Conservation (phyloP, 2,329 filamentous ascomycete species). For the Daldinia sp. region DNA sequence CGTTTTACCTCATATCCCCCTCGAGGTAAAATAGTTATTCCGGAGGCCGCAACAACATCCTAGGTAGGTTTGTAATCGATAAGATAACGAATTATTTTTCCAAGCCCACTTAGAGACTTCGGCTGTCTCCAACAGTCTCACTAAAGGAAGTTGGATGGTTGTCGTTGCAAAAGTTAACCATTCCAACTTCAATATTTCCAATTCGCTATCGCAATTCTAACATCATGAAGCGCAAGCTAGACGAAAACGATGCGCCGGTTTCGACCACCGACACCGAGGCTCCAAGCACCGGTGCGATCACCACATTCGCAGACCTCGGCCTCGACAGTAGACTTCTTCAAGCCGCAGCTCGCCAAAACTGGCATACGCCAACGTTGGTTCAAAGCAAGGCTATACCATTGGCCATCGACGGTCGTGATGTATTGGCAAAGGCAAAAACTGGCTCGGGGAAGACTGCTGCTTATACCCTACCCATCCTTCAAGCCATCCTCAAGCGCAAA, state of each 20-base stretch:
- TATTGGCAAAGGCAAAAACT: slow-evolving; percentile 91
- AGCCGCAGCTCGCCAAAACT: slow-evolving; percentile 84
- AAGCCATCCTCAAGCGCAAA: slow-evolving; percentile 83
- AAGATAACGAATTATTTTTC: slow-evolving; percentile 38
- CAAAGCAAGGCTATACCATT: slow-evolving; percentile 89
- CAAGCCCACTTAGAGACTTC: neutral
- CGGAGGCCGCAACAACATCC: no score
- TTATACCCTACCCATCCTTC: slow-evolving; percentile 88
- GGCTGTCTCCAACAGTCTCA: neutral
- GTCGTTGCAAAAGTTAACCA: neutral
- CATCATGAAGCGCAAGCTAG: slow-evolving; percentile 69
- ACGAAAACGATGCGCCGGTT: slow-evolving; percentile 61
- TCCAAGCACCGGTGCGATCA: slow-evolving; percentile 31
- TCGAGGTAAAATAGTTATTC: slow-evolving; percentile 25
- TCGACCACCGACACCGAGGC: slow-evolving; percentile 46
- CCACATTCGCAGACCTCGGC: slow-evolving; percentile 77
- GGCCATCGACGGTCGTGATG: slow-evolving; percentile 85
- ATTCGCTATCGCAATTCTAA: slow-evolving; percentile 5
- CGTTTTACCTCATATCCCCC: no score
- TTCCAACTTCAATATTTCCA: neutral
- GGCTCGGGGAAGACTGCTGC: slow-evolving; percentile 98
- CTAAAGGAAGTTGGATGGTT: neutral
- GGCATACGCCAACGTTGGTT: slow-evolving; percentile 85
- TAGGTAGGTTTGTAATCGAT: slow-evolving; percentile 15
- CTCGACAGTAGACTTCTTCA: slow-evolving; percentile 88